A percentile compares a stretch with the other conserved stretches of the same genome.
Evolutionary conservation across 1,284 basidiomycete genomes (phyloP).

Genomic region (Ganoderma sinense): DNA sequence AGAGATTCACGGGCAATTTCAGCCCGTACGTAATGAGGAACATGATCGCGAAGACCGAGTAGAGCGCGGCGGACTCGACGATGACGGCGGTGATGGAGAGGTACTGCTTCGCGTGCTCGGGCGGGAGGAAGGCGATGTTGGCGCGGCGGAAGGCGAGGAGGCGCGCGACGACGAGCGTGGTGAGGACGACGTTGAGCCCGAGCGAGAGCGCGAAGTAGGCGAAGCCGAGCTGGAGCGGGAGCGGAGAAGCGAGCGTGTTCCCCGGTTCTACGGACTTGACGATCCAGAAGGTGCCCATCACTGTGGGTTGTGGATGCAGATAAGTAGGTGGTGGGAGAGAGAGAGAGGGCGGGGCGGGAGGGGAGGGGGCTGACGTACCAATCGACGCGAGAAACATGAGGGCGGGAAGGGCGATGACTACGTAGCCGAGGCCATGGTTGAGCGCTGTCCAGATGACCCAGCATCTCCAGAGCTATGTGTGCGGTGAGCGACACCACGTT

Average conservation of each 20-base stretch:
- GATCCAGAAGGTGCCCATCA: conserved; percentile 50
- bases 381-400: conserved; percentile 44
- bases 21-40: conserved; percentile 52
- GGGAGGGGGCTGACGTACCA: conserved; percentile 36
- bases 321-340: not conserved
- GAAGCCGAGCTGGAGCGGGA: conserved; percentile 43
- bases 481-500: not conserved
- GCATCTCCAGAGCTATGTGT: conserved; percentile 50
- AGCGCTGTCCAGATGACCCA: conserved; percentile 52
- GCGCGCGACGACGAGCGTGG: conserved; percentile 48
- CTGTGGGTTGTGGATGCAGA: conserved; percentile 29
- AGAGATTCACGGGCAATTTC: no score
- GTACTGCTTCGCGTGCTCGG: conserved; percentile 45
- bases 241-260: conserved; percentile 46
- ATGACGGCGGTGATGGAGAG: conserved; percentile 48
- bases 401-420: conserved; percentile 40
- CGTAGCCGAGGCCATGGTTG: conserved; percentile 40
- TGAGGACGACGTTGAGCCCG: conserved; percentile 51
- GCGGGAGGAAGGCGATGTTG: conserved; percentile 38
- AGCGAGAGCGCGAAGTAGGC: conserved; percentile 52
- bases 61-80: conserved; percentile 50
- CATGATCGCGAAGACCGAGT: conserved; percentile 48
- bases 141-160: conserved; percentile 46
- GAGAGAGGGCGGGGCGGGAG: not conserved
- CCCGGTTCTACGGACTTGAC: conserved; percentile 46